phyloP scores from a whole-genome alignment of 139 green algal species.

The Zygnema cylindricum region DNA sequence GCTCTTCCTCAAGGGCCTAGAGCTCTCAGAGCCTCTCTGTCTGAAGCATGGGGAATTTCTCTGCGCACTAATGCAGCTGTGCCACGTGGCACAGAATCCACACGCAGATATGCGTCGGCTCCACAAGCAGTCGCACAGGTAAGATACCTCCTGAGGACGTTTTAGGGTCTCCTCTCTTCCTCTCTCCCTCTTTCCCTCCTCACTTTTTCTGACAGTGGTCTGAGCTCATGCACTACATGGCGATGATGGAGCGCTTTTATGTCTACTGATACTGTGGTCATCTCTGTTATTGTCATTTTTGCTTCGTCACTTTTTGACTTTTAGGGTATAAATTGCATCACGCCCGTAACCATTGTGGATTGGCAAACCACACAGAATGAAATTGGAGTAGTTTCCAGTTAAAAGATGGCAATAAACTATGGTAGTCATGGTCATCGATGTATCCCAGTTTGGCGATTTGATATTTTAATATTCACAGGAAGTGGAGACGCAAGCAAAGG shows the following conservation, averaged over 20 bases:
- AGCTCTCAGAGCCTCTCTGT: not conserved
- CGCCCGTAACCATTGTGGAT: not conserved
- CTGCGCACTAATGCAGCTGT: not conserved
- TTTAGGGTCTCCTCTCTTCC: too few relatives aligned
- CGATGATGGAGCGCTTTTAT: not conserved
- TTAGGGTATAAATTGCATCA: not conserved
- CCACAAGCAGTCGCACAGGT: not conserved
- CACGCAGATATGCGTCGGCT: not conserved
- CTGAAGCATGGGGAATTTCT: not conserved
- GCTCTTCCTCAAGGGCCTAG: not conserved
- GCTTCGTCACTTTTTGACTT: not conserved
- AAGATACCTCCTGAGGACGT: not conserved
- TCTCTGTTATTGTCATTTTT: too few relatives aligned
- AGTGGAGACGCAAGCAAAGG: conserved; percentile 22
- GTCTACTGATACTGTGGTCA: not conserved
- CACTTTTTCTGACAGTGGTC: too few relatives aligned
- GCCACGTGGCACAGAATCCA: not conserved
- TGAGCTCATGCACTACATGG: too few relatives aligned
- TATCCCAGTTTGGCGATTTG: too few relatives aligned
- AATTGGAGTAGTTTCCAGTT: too few relatives aligned
- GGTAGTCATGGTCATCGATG: too few relatives aligned
- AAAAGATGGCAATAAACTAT: too few relatives aligned
- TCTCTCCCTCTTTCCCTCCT: too few relatives aligned
- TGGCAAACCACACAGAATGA: too few relatives aligned
- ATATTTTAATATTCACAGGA: too few relatives aligned